Conservation (phyloP, 768 basidiomycete genomes). For the Mycena galopus region DNA sequence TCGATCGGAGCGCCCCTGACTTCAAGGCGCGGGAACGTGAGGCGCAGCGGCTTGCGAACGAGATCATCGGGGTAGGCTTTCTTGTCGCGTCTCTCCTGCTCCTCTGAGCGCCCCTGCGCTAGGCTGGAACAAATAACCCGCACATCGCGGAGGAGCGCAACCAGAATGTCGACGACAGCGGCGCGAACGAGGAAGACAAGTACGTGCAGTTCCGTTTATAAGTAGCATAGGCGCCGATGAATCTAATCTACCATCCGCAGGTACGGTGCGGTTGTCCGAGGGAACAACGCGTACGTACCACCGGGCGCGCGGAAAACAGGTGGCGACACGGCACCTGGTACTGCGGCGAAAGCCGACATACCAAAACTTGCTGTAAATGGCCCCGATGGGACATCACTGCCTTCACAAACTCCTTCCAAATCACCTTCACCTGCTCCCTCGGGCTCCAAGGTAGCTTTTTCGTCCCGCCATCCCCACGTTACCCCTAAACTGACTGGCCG, state of each 20-base stretch:
- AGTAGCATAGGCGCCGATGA: background rate
- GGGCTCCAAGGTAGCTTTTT: constrained; percentile 62
- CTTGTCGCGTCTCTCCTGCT: constrained; percentile 2
- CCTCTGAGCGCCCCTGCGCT: constrained; percentile 22
- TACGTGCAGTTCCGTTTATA: constrained; percentile 53
- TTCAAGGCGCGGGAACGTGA: constrained; percentile 90
- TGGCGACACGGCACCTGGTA: constrained; percentile 44
- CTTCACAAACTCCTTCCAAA: constrained; percentile 63
- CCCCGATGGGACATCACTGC: constrained; percentile 73
- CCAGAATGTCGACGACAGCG: constrained; percentile 73
- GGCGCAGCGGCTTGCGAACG: constrained; percentile 90
- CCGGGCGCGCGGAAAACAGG: constrained; percentile 83
- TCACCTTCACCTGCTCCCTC: constrained; percentile 75
- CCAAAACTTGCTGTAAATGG: constrained; percentile 84
- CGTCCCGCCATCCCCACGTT: background rate
- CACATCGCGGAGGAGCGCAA: constrained; percentile 94
- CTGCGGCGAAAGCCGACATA: constrained; percentile 60
- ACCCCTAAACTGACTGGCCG: constrained; percentile 20
- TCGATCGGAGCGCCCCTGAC: constrained; percentile 87
- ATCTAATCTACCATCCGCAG: constrained; percentile 58
- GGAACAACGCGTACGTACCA: constrained; percentile 92
- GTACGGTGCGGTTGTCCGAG: constrained; percentile 93
- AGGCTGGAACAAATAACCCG: constrained; percentile 78
- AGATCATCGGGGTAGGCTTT: constrained; percentile 84
- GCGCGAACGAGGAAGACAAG: constrained; percentile 96